A percentile compares a stretch with the other conserved stretches of the same genome.
Evolutionary conservation across 176 grass and related monocot genomes (phyloP).

Genomic region (Luzula sylvatica): DNA sequence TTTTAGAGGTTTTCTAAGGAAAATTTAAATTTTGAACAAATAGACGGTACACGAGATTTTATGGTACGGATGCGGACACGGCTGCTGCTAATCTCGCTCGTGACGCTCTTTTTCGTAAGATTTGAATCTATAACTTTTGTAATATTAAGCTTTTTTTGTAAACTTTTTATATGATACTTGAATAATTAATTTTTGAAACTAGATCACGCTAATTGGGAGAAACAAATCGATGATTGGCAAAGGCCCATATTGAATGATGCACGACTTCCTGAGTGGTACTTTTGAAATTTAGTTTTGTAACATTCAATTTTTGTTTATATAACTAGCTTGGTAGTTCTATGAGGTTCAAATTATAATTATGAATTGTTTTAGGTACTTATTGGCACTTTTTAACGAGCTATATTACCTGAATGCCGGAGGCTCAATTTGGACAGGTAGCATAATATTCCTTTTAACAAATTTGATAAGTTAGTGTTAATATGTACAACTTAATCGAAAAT

Average conservation of each 20-base stretch:
- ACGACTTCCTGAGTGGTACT: constrained; percentile 89
- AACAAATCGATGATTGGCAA: constrained; percentile 99
- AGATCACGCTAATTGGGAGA: constrained; percentile 92
- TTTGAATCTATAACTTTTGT: constrained; percentile 1
- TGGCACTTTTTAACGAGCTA: constrained; percentile 98
- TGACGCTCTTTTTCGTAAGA: constrained; percentile 94
- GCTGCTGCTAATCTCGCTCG: constrained; percentile 81
- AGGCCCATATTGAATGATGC: constrained; percentile 69
- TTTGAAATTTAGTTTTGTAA: background rate
- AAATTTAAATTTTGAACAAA: constrained; percentile 11
- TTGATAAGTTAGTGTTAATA: no score
- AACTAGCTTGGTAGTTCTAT: background rate
- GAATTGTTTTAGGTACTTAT: constrained; percentile 64
- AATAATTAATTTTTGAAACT: background rate
- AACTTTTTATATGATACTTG: background rate
- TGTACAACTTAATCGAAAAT: no score
- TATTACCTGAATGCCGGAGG: constrained; percentile 96
- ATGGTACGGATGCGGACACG: constrained; percentile 85
- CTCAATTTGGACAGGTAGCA: constrained; percentile 89
- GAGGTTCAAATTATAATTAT: constrained; percentile 1
- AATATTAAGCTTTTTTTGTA: background rate
- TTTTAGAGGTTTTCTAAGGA: background rate
- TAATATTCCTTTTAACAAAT: background rate
- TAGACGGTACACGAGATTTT: constrained; percentile 96
- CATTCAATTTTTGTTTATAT: background rate